Evolutionary conservation across 2,329 filamentous ascomycete genomes (phyloP).

Genomic region (Cordyceps cicadae): DNA sequence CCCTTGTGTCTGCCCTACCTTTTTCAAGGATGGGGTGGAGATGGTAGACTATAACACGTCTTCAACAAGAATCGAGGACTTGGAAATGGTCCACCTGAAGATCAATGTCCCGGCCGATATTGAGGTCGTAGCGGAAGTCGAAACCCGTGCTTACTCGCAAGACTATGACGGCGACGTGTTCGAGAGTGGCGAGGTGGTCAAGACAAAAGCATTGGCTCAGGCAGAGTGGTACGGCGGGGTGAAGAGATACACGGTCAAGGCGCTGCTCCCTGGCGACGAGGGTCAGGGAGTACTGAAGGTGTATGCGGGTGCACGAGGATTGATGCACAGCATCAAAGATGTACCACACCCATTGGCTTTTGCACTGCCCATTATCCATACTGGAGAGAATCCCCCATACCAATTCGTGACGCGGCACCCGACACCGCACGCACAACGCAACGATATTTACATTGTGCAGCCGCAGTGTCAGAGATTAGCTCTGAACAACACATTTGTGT

Average conservation of each 20-base stretch:
- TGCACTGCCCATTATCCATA: constrained; percentile 81
- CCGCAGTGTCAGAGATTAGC: constrained; percentile 85
- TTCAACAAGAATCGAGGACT: constrained; percentile 72
- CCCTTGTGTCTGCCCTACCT: constrained; percentile 77
- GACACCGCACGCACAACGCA: constrained; percentile 92
- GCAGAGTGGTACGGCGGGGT: constrained; percentile 81
- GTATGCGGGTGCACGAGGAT: constrained; percentile 85
- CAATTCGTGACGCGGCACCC: constrained; percentile 90
- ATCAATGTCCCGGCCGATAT: constrained; percentile 83
- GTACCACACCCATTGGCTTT: constrained; percentile 89
- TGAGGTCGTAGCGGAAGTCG: constrained; percentile 86
- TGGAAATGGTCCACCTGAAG: constrained; percentile 88
- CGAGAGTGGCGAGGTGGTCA: constrained; percentile 79
- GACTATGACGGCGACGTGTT: constrained; percentile 89
- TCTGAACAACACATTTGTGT: constrained; percentile 96
- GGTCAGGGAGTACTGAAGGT: constrained; percentile 81
- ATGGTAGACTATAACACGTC: constrained; percentile 90
- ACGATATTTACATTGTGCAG: constrained; percentile 94
- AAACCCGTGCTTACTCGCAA: constrained; percentile 69
- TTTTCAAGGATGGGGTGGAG: constrained; percentile 73
- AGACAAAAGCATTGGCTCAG: constrained; percentile 81
- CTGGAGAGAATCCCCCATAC: constrained; percentile 86
- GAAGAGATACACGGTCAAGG: constrained; percentile 92
- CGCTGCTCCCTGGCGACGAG: constrained; percentile 82
- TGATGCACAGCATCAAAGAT: constrained; percentile 97